Evolutionary conservation across 208 protist genomes (phyloP).

Genomic region (Naegleria gruberi): DNA sequence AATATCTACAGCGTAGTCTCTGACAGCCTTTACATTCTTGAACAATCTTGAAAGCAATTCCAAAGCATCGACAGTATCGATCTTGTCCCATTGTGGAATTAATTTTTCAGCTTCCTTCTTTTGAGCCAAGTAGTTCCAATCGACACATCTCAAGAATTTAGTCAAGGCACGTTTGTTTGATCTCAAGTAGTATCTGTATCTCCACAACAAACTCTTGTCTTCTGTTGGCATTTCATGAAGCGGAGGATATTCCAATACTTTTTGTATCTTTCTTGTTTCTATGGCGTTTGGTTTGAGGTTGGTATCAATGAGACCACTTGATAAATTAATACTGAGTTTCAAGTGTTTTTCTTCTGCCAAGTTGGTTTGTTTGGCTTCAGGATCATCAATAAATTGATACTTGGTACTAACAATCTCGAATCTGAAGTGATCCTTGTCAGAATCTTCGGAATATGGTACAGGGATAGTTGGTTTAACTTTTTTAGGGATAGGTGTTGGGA

Average conservation of each 20-base stretch:
- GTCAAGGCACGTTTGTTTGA: slow-evolving; percentile 64
- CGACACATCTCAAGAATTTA: slow-evolving; percentile 77
- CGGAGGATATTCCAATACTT: neutral
- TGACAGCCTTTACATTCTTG: neutral
- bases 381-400: neutral
- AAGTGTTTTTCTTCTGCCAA: slow-evolving; percentile 18
- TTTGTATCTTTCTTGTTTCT: slow-evolving; percentile 9
- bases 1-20: slow-evolving; percentile 36
- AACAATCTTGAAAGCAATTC: neutral
- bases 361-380: neutral
- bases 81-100: neutral
- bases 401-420: neutral
- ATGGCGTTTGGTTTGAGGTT: neutral
- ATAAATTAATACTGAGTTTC: neutral
- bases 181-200: slow-evolving; percentile 69
- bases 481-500: neutral
- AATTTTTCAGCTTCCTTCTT: slow-evolving; percentile 53
- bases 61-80: neutral
- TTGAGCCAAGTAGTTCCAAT: slow-evolving; percentile 66
- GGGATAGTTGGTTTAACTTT: neutral
- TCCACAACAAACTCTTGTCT: slow-evolving; percentile 79
- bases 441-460: neutral
- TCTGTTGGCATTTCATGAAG: slow-evolving; percentile 43
- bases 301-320: neutral
- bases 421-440: neutral